phyloP scores from a whole-genome alignment of 2,329 filamentous ascomycete species.

The Colletotrichum chrysophilum region DNA sequence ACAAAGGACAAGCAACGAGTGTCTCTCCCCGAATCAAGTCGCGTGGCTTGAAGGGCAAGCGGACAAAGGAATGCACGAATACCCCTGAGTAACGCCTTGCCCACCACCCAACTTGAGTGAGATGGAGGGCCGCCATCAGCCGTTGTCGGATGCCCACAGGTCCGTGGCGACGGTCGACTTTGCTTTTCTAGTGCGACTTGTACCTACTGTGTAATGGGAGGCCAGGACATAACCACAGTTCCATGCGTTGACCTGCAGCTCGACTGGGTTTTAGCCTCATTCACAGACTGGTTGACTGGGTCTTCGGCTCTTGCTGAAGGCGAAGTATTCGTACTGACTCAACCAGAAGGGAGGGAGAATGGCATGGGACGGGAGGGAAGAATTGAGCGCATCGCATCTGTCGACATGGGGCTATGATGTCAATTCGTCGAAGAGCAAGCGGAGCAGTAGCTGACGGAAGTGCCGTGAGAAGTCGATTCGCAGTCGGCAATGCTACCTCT shows the following conservation, averaged over 20 bases:
- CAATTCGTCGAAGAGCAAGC: not conserved
- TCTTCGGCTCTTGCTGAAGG: not conserved
- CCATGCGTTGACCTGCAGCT: not conserved
- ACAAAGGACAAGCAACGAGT: not conserved
- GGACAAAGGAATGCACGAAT: not conserved
- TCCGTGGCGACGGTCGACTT: not conserved
- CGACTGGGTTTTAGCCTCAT: not conserved
- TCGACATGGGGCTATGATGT: not conserved
- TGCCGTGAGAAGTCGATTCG: not conserved
- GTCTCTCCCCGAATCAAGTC: not conserved
- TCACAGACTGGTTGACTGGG: not conserved
- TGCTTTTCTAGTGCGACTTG: not conserved
- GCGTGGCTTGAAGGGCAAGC: not conserved
- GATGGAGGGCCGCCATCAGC: not conserved
- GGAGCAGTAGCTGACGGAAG: not conserved
- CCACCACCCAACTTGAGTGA: not conserved
- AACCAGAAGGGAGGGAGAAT: not conserved
- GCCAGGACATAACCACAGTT: not conserved
- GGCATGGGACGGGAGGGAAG: not conserved
- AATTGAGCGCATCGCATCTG: too few species aligned
- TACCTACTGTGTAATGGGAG: not conserved
- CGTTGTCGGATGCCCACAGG: not conserved
- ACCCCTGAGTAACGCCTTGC: not conserved
- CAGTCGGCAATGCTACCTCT: not conserved
- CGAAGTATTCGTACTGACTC: not conserved